These are phyloP conservation scores for Cladosporium sphaerospermum DNA, from an alignment of 2,329 filamentous ascomycete genomes.

Conservation along the genomic window DNA sequence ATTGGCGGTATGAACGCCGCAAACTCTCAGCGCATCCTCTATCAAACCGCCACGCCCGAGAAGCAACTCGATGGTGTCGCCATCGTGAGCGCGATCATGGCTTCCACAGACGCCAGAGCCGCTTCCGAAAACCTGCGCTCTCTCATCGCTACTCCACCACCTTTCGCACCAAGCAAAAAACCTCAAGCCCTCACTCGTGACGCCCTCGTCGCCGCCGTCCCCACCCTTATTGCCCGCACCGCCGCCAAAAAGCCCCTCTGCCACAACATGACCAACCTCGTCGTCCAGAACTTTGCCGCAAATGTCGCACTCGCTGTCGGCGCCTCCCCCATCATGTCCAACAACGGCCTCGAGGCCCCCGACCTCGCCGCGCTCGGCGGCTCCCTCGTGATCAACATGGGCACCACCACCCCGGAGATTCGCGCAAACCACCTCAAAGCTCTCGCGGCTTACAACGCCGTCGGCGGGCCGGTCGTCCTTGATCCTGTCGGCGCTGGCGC, in stretches of 20 bases:
- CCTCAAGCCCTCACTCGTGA: slow-evolving; percentile 26
- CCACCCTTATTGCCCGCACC: slow-evolving; percentile 50
- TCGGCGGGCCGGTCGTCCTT: slow-evolving; percentile 68
- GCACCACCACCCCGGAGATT: slow-evolving; percentile 73
- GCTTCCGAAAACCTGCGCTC: slow-evolving; percentile 55
- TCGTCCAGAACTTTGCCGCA: slow-evolving; percentile 91
- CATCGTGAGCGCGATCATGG: slow-evolving; percentile 83
- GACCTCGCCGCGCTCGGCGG: slow-evolving; percentile 75
- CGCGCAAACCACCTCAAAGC: slow-evolving; percentile 67
- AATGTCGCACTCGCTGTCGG: slow-evolving; percentile 82
- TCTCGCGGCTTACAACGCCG: slow-evolving; percentile 72
- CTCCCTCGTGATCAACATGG: slow-evolving; percentile 88
- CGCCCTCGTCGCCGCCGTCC: slow-evolving; percentile 23
- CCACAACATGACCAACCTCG: slow-evolving; percentile 96
- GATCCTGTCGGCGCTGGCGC: slow-evolving; percentile 91
- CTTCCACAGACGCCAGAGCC: slow-evolving; percentile 58
- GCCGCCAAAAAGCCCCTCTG: slow-evolving; percentile 63
- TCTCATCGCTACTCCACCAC: slow-evolving; percentile 45
- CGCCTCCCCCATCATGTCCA: slow-evolving; percentile 90
- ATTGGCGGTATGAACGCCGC: slow-evolving; percentile 81
- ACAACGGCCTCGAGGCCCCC: slow-evolving; percentile 71
- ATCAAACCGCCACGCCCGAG: slow-evolving; percentile 53
- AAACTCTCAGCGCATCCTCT: slow-evolving; percentile 69
- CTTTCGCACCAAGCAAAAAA: slow-evolving; percentile 27
- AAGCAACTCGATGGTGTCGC: slow-evolving; percentile 75